phyloP scores from a whole-genome alignment of 805 yeast species.

The Lipomyces starkeyi region DNA sequence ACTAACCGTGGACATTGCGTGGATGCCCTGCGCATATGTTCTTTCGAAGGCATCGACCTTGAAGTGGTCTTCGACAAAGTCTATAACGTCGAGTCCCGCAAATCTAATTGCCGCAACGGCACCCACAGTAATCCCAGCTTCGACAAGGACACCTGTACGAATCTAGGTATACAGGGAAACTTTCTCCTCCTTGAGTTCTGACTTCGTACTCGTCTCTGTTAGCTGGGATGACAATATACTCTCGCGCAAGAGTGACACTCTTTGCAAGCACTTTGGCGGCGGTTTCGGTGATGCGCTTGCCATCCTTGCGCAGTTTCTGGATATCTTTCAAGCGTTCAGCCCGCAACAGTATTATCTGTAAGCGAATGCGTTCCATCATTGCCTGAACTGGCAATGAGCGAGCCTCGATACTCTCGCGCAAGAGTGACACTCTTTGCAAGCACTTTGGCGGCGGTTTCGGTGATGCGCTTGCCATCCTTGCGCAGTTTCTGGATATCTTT shows the following conservation, averaged over 20 bases:
- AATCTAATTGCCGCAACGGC: background rate
- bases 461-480: background rate
- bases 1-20: background rate
- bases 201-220: constrained; percentile 1
- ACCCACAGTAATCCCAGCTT: no score
- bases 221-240: background rate
- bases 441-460: constrained; percentile 6
- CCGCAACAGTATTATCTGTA: background rate
- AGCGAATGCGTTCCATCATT: background rate
- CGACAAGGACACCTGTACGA: no score
- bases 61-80: background rate
- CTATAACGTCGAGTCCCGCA: background rate
- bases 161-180: no score
- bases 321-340: background rate
- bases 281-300: background rate
- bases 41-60: background rate
- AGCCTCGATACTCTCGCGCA: background rate
- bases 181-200: background rate
- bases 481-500: background rate
- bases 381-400: no score
- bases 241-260: background rate
- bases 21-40: no score
- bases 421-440: background rate
- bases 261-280: constrained; percentile 4
- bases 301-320: background rate